phyloP scores from a whole-genome alignment of 768 basidiomycete genomes.

The Hygrophorus russula region DNA sequence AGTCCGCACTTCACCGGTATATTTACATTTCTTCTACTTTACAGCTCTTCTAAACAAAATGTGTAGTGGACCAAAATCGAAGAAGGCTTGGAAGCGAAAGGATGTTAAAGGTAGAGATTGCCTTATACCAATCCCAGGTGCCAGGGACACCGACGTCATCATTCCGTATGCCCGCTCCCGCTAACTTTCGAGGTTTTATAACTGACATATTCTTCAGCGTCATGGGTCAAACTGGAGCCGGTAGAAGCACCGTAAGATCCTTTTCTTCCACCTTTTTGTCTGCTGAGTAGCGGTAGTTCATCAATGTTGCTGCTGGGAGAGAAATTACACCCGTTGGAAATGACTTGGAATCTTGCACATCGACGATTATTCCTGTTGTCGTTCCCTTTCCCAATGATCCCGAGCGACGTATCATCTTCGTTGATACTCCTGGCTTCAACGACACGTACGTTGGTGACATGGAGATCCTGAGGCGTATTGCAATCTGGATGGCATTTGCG shows the following conservation, averaged over 20 bases:
- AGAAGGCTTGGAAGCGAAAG: too few relatives aligned
- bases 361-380: conserved; percentile 1
- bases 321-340: conserved; percentile 2
- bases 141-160: background rate
- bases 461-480: conserved; percentile 10
- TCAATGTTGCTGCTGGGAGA: conserved; percentile 4
- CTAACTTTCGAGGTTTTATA: background rate
- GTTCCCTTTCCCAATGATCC: background rate
- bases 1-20: too few relatives aligned
- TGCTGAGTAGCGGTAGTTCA: conserved; percentile 6
- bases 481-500: conserved; percentile 10
- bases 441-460: conserved; percentile 9
- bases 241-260: background rate
- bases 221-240: background rate
- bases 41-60: too few relatives aligned
- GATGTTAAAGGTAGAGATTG: too few relatives aligned
- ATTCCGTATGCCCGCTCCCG: background rate
- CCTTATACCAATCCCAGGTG: too few relatives aligned
- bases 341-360: conserved; percentile 4
- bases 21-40: too few relatives aligned
- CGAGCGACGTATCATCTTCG: conserved; percentile 3
- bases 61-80: too few relatives aligned
- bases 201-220: background rate
- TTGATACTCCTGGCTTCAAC: too few relatives aligned
- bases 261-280: background rate